These are phyloP conservation scores for Populus hybrid DNA, from an alignment of 441 rosid genomes.

Conservation along the genomic window DNA sequence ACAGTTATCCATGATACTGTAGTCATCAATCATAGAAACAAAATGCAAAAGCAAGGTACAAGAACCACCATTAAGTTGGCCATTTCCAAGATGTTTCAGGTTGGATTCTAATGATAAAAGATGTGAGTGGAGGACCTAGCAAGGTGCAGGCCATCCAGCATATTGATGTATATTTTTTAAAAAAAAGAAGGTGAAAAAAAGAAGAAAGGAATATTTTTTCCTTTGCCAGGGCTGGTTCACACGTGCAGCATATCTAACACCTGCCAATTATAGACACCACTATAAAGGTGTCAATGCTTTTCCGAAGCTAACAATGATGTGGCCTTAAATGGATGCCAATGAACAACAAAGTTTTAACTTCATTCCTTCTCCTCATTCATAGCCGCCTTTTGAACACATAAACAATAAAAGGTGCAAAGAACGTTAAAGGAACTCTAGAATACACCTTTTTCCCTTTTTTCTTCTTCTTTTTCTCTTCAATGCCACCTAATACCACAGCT, in stretches of 20 bases:
- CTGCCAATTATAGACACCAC: too few relatives aligned
- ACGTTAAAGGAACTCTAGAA: conserved; percentile 5
- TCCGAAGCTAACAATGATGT: not conserved
- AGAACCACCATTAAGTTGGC: too few relatives aligned
- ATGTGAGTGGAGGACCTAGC: too few relatives aligned
- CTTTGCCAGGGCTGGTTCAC: too few relatives aligned
- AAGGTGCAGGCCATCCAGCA: too few relatives aligned
- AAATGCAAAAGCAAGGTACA: too few relatives aligned
- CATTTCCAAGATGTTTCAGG: not conserved
- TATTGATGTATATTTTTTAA: too few relatives aligned
- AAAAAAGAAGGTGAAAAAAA: too few relatives aligned
- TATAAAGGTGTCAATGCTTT: conserved; percentile 1
- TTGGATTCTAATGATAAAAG: not conserved
- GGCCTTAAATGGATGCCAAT: not conserved
- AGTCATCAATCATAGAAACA: too few relatives aligned
- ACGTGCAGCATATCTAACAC: too few relatives aligned
- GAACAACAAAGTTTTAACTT: not conserved
- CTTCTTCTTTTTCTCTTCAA: conserved; percentile 53
- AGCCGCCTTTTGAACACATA: not conserved
- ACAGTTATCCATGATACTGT: too few relatives aligned
- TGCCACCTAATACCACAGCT: conserved; percentile 70
- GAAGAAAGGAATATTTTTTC: too few relatives aligned
- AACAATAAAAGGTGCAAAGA: not conserved
- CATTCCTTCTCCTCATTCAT: not conserved
- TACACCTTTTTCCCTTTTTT: conserved; percentile 52